These are phyloP conservation scores for Wickerhamiella vanderwaltii DNA, from an alignment of 805 yeast genomes.

Conservation along the genomic window DNA sequence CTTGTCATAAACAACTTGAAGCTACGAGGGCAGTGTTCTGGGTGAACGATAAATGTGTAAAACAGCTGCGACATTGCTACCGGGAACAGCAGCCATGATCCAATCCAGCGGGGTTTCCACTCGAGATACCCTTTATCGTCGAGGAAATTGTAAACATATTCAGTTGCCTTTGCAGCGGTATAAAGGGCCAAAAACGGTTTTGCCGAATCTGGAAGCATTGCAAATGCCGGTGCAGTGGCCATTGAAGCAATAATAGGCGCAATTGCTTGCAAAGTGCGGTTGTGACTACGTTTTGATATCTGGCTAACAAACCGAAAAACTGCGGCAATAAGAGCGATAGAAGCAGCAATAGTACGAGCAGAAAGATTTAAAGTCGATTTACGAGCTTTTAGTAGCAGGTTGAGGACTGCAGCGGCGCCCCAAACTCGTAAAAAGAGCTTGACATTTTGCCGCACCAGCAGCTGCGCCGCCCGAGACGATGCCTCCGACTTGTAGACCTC, in stretches of 20 bases:
- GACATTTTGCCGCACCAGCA: slow-evolving; percentile 18
- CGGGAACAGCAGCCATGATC: slow-evolving; percentile 33
- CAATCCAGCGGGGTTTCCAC: slow-evolving; percentile 28
- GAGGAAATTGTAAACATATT: slow-evolving; percentile 27
- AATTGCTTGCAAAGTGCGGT: not conserved
- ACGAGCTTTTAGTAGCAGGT: not conserved
- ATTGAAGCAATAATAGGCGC: slow-evolving; percentile 5
- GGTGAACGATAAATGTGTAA: slow-evolving; percentile 27
- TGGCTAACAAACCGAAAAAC: slow-evolving; percentile 1
- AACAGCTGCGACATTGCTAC: slow-evolving; percentile 31
- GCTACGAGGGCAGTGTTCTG: slow-evolving; percentile 27
- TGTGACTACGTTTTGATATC: not conserved
- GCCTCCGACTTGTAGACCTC: slow-evolving; percentile 13
- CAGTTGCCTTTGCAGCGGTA: slow-evolving; percentile 26
- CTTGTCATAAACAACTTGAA: slow-evolving; percentile 24
- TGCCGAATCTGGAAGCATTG: slow-evolving; percentile 22
- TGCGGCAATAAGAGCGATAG: slow-evolving; percentile 10
- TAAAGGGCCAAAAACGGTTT: slow-evolving; percentile 26
- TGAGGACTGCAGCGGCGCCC: slow-evolving; percentile 14
- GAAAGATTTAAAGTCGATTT: not conserved
- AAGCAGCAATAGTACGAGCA: slow-evolving; percentile 8
- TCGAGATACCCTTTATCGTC: slow-evolving; percentile 27
- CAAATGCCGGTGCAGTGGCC: slow-evolving; percentile 12
- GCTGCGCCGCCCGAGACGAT: slow-evolving; percentile 14
- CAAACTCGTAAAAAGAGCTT: slow-evolving; percentile 19